Evolutionary conservation across 805 yeast species (phyloP).

Genomic region (Brettanomyces anomalus): DNA sequence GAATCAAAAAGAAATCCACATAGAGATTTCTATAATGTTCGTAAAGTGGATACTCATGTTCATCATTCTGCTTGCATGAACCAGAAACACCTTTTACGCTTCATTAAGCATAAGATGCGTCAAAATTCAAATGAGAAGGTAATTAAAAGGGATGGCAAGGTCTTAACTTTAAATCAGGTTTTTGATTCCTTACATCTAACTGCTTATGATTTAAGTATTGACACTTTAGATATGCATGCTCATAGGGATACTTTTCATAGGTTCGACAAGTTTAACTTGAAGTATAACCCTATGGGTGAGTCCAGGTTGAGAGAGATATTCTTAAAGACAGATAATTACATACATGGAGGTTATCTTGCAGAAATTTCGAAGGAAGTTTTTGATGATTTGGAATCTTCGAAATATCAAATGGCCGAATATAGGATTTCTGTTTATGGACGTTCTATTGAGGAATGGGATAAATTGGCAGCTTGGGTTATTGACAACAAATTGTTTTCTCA

Average conservation of each 20-base stretch:
- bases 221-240: slow-evolving; percentile 98
- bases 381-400: slow-evolving; percentile 88
- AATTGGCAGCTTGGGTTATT: slow-evolving; percentile 88
- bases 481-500: slow-evolving; percentile 88
- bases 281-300: slow-evolving; percentile 97
- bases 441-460: slow-evolving; percentile 87
- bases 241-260: slow-evolving; percentile 97
- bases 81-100: slow-evolving; percentile 90
- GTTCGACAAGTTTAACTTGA: slow-evolving; percentile 93
- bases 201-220: slow-evolving; percentile 92
- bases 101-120: slow-evolving; percentile 89
- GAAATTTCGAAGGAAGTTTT: slow-evolving; percentile 91
- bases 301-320: slow-evolving; percentile 95
- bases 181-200: slow-evolving; percentile 84
- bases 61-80: slow-evolving; percentile 99
- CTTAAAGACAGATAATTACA: slow-evolving; percentile 88
- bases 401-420: slow-evolving; percentile 96
- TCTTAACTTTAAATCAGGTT: slow-evolving; percentile 79
- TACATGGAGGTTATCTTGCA: slow-evolving; percentile 82
- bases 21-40: slow-evolving; percentile 91
- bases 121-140: slow-evolving; percentile 82
- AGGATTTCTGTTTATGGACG: slow-evolving; percentile 94
- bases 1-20: slow-evolving; percentile 92
- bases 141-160: slow-evolving; percentile 85
- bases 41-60: slow-evolving; percentile 97